These are phyloP conservation scores for Metarhizium album DNA, from an alignment of 2,329 filamentous ascomycete species.

Conservation along the genomic window DNA sequence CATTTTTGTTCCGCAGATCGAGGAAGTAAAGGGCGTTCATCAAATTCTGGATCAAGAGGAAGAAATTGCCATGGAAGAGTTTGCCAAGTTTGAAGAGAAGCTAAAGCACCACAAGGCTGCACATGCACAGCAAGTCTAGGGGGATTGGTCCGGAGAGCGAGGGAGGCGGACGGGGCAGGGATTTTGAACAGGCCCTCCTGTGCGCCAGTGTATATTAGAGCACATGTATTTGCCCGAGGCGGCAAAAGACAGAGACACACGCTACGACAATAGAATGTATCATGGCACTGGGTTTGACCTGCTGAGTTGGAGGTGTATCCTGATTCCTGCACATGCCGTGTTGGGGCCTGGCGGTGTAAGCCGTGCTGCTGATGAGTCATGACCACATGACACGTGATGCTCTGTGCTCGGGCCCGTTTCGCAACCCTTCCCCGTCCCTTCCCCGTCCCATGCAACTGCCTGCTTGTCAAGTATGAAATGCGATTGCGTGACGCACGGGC, in stretches of 20 bases:
- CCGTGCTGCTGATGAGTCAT: too few relatives aligned
- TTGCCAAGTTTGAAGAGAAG: constrained; percentile 91
- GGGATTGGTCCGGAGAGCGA: too few relatives aligned
- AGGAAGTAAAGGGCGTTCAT: constrained; percentile 86
- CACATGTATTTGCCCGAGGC: background rate
- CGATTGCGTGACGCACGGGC: background rate
- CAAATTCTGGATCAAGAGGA: constrained; percentile 90
- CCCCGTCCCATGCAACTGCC: background rate
- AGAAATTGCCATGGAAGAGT: constrained; percentile 75
- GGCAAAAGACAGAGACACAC: background rate
- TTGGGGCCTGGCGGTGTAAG: too few relatives aligned
- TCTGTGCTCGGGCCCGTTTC: background rate
- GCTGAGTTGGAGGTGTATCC: too few relatives aligned
- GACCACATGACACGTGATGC: background rate
- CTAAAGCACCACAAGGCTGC: constrained; percentile 42
- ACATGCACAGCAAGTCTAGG: constrained; percentile 5
- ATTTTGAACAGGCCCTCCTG: background rate
- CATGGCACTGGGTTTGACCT: background rate
- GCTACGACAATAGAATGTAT: background rate
- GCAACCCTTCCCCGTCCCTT: too few relatives aligned
- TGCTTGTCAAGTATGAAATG: background rate
- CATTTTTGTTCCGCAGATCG: constrained; percentile 49
- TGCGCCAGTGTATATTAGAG: background rate
- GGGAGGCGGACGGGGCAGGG: background rate
- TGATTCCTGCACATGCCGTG: too few relatives aligned